A percentile compares a stretch with the other conserved stretches of the same genome.
Evolutionary conservation across 2,329 filamentous ascomycete species (phyloP).

Genomic region (Ustulina deusta): DNA sequence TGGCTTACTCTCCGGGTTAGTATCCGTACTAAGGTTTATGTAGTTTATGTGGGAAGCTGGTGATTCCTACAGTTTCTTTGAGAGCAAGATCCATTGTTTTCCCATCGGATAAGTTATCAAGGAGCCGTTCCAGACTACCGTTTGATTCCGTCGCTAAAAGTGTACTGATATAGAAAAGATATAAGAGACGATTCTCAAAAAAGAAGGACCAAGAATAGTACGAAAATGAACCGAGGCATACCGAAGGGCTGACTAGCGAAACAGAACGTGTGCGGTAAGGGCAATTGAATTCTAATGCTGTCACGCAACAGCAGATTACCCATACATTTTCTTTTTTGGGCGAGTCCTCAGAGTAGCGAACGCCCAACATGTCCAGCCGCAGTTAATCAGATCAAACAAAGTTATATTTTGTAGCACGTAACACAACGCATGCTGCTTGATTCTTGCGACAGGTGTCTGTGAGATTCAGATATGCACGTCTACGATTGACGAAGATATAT

Average conservation of each 20-base stretch:
- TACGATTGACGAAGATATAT: too few species aligned
- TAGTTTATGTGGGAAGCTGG: background rate
- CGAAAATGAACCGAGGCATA: background rate
- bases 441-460: background rate
- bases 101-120: background rate
- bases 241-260: conserved; percentile 1
- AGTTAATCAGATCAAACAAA: conserved; percentile 1
- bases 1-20: conserved; percentile 1
- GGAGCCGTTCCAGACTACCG: background rate
- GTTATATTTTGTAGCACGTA: background rate
- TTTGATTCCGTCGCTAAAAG: background rate
- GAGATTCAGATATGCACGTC: conserved; percentile 3
- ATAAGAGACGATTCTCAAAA: background rate
- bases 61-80: background rate
- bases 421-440: background rate
- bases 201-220: background rate
- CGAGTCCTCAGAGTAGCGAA: background rate
- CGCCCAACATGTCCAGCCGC: background rate
- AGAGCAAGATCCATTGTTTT: background rate
- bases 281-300: background rate
- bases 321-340: background rate
- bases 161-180: background rate
- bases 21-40: background rate
- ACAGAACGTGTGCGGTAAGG: background rate
- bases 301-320: background rate